phyloP scores from a whole-genome alignment of 805 yeast genomes.

The Monosporozyma siamensis region DNA sequence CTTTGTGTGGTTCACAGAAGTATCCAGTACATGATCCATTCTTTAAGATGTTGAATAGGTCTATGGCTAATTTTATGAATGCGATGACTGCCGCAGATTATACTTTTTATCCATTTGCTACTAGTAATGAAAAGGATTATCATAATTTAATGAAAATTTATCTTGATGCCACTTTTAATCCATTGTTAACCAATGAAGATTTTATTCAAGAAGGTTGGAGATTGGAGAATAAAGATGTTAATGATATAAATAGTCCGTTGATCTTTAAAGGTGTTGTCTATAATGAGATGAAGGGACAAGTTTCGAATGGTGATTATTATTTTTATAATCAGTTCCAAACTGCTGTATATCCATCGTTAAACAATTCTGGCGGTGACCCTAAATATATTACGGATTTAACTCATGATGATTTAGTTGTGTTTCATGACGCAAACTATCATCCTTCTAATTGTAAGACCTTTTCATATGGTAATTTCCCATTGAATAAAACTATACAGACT shows the following conservation, averaged over 20 bases:
- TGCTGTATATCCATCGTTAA: conserved; percentile 70
- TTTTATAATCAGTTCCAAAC: conserved; percentile 80
- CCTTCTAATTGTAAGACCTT: conserved; percentile 83
- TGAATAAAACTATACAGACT: conserved; percentile 48
- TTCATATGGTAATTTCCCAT: conserved; percentile 75
- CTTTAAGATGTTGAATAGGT: conserved; percentile 91
- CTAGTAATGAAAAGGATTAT: conserved; percentile 78
- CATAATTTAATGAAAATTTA: conserved; percentile 80
- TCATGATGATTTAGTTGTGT: conserved; percentile 68
- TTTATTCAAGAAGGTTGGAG: conserved; percentile 98
- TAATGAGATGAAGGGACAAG: conserved; percentile 97
- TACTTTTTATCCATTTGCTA: conserved; percentile 92
- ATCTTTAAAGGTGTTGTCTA: conserved; percentile 91
- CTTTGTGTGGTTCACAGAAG: conserved; percentile 84
- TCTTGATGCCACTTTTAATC: conserved; percentile 77
- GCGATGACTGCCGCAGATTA: conserved; percentile 98
- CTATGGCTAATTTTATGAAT: conserved; percentile 94
- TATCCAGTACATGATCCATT: conserved; percentile 96
- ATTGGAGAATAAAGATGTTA: conserved; percentile 58
- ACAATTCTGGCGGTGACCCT: conserved; percentile 95
- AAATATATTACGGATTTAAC: conserved; percentile 59
- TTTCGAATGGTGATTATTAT: conserved; percentile 77
- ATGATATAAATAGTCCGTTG: conserved; percentile 52
- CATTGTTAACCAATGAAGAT: conserved; percentile 67
- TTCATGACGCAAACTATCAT: conserved; percentile 70